A percentile compares a stretch with the other conserved stretches of the same genome.
These are phyloP conservation scores for Pseudoscleropodium purum DNA, from an alignment of 225 moss, liverwort and hornwort species.

Conservation along the genomic window DNA sequence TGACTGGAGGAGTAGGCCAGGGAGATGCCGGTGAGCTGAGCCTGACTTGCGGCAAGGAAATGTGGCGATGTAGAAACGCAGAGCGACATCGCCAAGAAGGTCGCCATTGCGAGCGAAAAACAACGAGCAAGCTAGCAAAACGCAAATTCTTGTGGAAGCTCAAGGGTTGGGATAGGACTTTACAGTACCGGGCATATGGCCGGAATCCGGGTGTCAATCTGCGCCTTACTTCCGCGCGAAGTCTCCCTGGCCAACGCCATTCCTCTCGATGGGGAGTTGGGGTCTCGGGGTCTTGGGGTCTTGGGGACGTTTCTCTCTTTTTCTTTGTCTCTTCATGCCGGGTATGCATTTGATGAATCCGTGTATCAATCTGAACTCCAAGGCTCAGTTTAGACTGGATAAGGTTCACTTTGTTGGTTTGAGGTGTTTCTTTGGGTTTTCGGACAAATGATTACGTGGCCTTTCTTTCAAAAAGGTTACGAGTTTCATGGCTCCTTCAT, in stretches of 20 bases:
- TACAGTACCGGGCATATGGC: not conserved
- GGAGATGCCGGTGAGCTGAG: constrained; percentile 2
- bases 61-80: not conserved
- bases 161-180: not conserved
- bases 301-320: not conserved
- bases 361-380: not conserved
- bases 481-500: no score
- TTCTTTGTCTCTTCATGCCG: no score
- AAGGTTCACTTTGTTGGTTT: not conserved
- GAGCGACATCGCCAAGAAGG: constrained; percentile 23
- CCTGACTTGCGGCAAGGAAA: not conserved
- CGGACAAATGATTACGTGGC: no score
- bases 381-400: not conserved
- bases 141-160: not conserved
- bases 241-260: not conserved
- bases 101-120: constrained; percentile 13
- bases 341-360: not conserved
- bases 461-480: no score
- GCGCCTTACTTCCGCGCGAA: no score
- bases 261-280: not conserved
- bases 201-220: not conserved
- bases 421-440: not conserved
- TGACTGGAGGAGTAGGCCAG: not conserved
- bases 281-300: no score
- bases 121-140: not conserved